Conservation (phyloP, 2,329 filamentous ascomycete species). For the Dendryphion nanum region DNA sequence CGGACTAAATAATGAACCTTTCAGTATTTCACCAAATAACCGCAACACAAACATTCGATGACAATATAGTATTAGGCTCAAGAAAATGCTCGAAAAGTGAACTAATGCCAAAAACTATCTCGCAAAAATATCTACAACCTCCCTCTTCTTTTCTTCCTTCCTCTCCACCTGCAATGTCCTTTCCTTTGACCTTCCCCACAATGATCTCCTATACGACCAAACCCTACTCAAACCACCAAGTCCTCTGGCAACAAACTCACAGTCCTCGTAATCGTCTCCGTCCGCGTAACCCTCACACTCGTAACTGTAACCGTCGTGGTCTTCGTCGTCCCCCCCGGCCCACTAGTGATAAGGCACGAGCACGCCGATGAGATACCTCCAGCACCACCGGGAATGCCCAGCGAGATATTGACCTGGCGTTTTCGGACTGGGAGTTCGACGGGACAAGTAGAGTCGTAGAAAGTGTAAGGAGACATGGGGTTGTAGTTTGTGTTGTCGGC, state of each 20-base stretch:
- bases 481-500: slow-evolving; percentile 33
- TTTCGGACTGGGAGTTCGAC: slow-evolving; percentile 28
- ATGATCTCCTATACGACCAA: too few species aligned
- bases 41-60: too few species aligned
- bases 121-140: too few species aligned
- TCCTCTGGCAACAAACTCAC: slow-evolving; percentile 10
- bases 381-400: slow-evolving; percentile 16
- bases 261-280: slow-evolving; percentile 21
- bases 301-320: slow-evolving; percentile 19
- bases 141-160: too few species aligned
- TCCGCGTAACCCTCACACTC: slow-evolving; percentile 12
- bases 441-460: slow-evolving; percentile 29
- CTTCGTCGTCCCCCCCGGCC: slow-evolving; percentile 22
- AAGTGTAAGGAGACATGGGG: slow-evolving; percentile 33
- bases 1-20: too few species aligned
- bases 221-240: too few species aligned
- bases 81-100: too few species aligned
- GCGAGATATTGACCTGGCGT: slow-evolving; percentile 28
- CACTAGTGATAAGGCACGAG: slow-evolving; percentile 29
- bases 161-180: too few species aligned
- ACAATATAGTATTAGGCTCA: too few species aligned
- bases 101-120: too few species aligned
- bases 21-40: too few species aligned
- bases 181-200: too few species aligned
- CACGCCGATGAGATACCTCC: slow-evolving; percentile 24